Percentiles rank a stretch among this genome's conserved stretches.
Conservation (phyloP, 2,329 filamentous ascomycete genomes). For the Metarhizium album region DNA sequence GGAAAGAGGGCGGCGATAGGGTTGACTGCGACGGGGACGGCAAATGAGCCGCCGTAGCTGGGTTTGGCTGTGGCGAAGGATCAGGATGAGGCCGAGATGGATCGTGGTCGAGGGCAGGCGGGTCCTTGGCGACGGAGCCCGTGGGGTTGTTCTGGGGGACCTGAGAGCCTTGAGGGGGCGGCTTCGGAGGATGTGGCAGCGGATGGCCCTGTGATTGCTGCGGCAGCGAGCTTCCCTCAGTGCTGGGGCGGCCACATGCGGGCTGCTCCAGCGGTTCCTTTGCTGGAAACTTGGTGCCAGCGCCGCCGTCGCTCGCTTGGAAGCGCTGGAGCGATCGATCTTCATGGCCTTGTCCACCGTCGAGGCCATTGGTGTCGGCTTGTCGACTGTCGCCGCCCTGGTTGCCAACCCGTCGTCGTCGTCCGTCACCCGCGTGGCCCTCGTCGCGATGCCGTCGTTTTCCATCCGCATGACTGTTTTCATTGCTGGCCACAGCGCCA, state of each 20-base stretch:
- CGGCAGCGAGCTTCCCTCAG: not conserved
- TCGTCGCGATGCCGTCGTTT: not conserved
- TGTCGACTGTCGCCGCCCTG: too few species aligned
- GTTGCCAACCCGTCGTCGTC: too few species aligned
- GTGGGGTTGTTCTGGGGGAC: not conserved
- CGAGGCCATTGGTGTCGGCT: not conserved
- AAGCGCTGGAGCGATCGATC: not conserved
- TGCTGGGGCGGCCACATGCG: not conserved
- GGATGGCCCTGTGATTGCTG: not conserved
- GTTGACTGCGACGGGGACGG: constrained; percentile 2
- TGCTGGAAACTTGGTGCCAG: not conserved
- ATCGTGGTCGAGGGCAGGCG: not conserved
- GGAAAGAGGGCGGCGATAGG: not conserved
- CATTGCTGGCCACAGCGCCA: not conserved
- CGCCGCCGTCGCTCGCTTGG: too few species aligned
- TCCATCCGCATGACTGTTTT: not conserved
- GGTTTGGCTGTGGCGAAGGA: constrained; percentile 3
- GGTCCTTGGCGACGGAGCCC: not conserved
- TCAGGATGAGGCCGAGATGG: constrained; percentile 8
- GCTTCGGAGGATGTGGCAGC: not conserved
- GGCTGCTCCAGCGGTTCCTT: not conserved
- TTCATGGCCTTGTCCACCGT: not conserved
- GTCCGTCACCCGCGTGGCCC: not conserved
- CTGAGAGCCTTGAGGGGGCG: not conserved
- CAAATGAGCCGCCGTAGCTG: not conserved